Base-by-base conservation (phyloP, 2,329 filamentous ascomycete genomes). In the Penicillium frequentans region DNA sequence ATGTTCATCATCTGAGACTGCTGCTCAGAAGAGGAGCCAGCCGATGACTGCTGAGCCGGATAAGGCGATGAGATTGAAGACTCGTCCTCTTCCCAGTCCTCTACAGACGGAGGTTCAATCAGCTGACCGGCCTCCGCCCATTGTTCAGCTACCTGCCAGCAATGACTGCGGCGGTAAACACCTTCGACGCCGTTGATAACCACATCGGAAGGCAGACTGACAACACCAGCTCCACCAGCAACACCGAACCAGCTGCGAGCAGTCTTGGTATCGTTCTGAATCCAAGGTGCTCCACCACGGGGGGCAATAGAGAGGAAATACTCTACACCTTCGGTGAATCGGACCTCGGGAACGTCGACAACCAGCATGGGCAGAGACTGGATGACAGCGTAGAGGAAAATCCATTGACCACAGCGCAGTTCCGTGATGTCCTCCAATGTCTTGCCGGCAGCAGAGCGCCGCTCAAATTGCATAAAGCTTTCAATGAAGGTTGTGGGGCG, bases 181-280 rank as follows among this genome's bases (percentile, higher is more conserved):
- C 84, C 86, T 67, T 90, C 87, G 1, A 87, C 82, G 19, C 87
- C 84, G 64, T 89, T 82, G 61, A 87, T 83, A 44, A 89, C 83
- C 26, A 88, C 75, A 65, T 89, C 86, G 0, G 81, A 82, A 1
- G 87, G 86, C 6, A 89, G 71, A 58, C 77, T 82, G 43, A 89
- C 86, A 9, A 88, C 80, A 43, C 82, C 83, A 24, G 80, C 79
- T 39, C 84, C 82, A 37, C 89, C 90, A 3, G 89, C 86, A 45
- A 81, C 77, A 29, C 78, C 78, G 55, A 80, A 81, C 79, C 79
- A 81, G 49, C 74, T 77, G 52, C 76, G 75, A 26, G 73, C 75
- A 11, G 69, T 69, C 57, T 77, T 77, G 54, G 70, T 68, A 56
- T 80, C 78, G 56, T 78, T 75, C 23, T 76, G 73, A 52, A 76